These are phyloP conservation scores for Beta macrorhiza DNA, from an alignment of 179 eudicot species.

Conservation along the genomic window DNA sequence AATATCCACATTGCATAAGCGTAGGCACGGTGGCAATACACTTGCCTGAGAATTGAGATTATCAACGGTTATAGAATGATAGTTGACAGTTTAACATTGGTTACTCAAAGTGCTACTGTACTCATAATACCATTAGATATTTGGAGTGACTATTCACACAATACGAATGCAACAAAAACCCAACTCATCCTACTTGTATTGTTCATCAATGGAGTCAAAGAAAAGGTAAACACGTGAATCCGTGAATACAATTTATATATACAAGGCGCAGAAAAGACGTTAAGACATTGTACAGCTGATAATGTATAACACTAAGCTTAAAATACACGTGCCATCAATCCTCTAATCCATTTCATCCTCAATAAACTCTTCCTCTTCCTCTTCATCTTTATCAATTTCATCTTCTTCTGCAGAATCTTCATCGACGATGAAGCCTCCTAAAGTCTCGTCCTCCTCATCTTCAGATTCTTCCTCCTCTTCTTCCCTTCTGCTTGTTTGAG, in stretches of 20 bases:
- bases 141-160: background rate
- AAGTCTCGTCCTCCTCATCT: conserved; percentile 64
- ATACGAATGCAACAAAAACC: background rate
- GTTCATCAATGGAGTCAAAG: background rate
- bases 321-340: conserved; percentile 19
- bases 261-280: background rate
- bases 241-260: background rate
- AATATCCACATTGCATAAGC: too few species aligned
- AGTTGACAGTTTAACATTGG: background rate
- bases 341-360: conserved; percentile 46
- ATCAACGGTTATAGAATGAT: too few species aligned
- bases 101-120: background rate
- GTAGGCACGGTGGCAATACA: too few species aligned
- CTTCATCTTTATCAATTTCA: conserved; percentile 50
- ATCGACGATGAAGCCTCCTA: conserved; percentile 86
- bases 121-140: background rate
- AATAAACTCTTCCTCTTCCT: conserved; percentile 51
- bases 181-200: background rate
- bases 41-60: too few species aligned
- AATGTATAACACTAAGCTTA: background rate
- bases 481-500: conserved; percentile 30
- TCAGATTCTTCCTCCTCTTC: conserved; percentile 39
- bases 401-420: conserved; percentile 49
- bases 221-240: background rate
- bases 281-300: background rate